Conservation (phyloP, 2,329 filamentous ascomycete species). For the Penicillium sp. region DNA sequence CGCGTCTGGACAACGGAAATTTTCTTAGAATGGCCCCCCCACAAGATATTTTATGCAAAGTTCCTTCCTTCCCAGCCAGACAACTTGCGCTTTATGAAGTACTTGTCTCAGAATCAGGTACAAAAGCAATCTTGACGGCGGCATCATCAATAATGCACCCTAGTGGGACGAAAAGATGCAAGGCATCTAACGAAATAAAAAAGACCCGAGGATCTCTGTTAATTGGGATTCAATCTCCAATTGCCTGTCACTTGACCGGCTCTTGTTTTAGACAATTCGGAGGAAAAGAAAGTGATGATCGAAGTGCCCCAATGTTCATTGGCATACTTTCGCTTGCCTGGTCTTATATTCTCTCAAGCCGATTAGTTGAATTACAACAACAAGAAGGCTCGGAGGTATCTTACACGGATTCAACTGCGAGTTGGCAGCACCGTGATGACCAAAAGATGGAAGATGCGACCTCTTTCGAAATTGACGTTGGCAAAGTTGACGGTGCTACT, state of each 20-base stretch:
- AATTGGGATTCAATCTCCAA: background rate
- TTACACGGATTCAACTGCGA: background rate
- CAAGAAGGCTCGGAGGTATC: background rate
- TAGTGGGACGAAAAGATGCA: background rate
- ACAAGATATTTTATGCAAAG: background rate
- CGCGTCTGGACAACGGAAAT: background rate
- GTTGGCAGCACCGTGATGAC: background rate
- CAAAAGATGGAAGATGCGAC: background rate
- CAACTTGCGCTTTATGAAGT: background rate
- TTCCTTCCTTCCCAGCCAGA: background rate
- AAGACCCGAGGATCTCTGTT: background rate
- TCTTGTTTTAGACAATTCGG: background rate
- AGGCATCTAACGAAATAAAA: background rate
- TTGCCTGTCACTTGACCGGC: background rate
- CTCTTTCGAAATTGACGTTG: background rate
- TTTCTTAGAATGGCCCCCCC: background rate
- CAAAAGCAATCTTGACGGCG: background rate
- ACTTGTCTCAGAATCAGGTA: background rate
- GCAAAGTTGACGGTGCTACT: background rate
- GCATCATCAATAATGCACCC: background rate
- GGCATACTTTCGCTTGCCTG: background rate
- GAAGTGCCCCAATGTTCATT: background rate
- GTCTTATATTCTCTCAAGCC: conserved; percentile 1
- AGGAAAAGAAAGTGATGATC: background rate
- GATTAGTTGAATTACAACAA: background rate